Percentiles rank a stretch among this genome's conserved stretches.
Conservation (phyloP, 225 moss, liverwort and hornwort species). For the Lunularia cruciata region DNA sequence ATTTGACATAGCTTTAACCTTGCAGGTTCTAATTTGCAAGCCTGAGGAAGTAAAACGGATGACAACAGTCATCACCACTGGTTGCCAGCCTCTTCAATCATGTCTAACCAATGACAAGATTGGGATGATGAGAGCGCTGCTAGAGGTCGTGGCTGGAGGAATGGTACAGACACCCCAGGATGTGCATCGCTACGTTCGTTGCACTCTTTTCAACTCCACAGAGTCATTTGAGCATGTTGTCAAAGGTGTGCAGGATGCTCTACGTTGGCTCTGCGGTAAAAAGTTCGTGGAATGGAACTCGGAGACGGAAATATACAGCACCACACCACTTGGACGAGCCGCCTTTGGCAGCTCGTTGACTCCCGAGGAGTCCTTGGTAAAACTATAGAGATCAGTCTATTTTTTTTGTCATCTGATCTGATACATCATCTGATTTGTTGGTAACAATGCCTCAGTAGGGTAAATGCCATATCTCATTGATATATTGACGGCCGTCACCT, state of each 20-base stretch:
- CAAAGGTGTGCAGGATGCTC: slow-evolving; percentile 77
- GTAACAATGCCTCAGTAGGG: too few relatives aligned
- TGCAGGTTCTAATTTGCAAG: slow-evolving; percentile 88
- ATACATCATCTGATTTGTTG: neutral
- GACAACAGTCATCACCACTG: slow-evolving; percentile 61
- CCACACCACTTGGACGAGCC: slow-evolving; percentile 91
- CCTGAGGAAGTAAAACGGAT: slow-evolving; percentile 92
- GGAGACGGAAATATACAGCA: slow-evolving; percentile 62
- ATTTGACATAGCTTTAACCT: neutral
- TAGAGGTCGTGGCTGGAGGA: slow-evolving; percentile 97
- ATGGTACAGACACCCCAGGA: slow-evolving; percentile 86
- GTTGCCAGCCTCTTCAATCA: slow-evolving; percentile 78
- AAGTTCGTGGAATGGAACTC: slow-evolving; percentile 81
- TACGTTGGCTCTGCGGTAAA: slow-evolving; percentile 86
- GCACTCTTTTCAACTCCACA: slow-evolving; percentile 91
- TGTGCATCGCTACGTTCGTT: slow-evolving; percentile 90
- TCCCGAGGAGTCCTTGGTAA: slow-evolving; percentile 96
- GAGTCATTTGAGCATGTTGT: slow-evolving; percentile 89
- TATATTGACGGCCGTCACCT: neutral
- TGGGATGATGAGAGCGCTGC: slow-evolving; percentile 94
- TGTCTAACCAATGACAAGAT: slow-evolving; percentile 92
- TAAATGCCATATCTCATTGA: too few relatives aligned
- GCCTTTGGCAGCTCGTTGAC: slow-evolving; percentile 95
- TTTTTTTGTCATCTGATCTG: neutral
- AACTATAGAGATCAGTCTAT: neutral